phyloP scores from a whole-genome alignment of 805 yeast genomes.

The Kuraishia capsulata region DNA sequence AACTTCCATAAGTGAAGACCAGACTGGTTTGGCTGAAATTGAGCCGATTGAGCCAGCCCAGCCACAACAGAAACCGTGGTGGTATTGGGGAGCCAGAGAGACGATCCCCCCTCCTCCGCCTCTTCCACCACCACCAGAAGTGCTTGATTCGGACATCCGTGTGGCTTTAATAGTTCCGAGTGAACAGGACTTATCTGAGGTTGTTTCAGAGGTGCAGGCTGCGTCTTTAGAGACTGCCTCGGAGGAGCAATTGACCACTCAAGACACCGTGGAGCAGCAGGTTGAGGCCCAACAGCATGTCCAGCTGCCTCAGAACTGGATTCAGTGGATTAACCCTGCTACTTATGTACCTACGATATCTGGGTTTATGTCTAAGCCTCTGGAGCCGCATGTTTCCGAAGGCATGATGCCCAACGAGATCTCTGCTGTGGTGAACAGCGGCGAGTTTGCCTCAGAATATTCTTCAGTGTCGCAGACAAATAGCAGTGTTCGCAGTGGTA shows the following conservation, averaged over 20 bases:
- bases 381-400: too few species aligned
- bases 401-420: too few species aligned
- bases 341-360: not conserved
- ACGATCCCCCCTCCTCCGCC: not conserved
- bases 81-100: not conserved
- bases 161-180: not conserved
- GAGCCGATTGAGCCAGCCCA: not conserved
- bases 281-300: not conserved
- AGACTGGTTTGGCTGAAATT: too few species aligned
- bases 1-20: not conserved
- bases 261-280: not conserved
- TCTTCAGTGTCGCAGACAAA: too few species aligned
- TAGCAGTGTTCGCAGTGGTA: too few species aligned
- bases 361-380: too few species aligned
- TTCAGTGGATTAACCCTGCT: not conserved
- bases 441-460: too few species aligned
- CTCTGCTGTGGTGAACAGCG: too few species aligned
- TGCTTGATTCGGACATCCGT: not conserved
- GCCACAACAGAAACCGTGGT: not conserved
- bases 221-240: too few species aligned
- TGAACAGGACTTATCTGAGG: not conserved
- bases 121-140: not conserved
- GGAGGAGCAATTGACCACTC: too few species aligned
- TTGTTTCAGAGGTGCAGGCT: not conserved
- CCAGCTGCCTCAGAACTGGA: not conserved